These are phyloP conservation scores for Ascochyta clinopodiicola DNA, from an alignment of 2,329 filamentous ascomycete species.

Conservation along the genomic window DNA sequence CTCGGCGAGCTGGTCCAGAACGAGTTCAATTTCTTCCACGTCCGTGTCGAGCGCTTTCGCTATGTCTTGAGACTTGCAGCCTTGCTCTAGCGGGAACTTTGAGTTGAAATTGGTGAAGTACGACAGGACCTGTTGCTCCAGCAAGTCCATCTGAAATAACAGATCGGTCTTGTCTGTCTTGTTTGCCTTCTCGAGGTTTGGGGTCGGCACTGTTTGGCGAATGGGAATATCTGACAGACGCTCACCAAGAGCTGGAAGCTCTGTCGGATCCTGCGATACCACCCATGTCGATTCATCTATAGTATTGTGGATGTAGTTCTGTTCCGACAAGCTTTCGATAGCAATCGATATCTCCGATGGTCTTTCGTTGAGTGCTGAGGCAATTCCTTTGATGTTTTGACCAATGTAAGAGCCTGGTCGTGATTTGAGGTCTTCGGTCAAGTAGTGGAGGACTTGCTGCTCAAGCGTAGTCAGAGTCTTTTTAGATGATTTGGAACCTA, in stretches of 20 bases:
- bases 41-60: not conserved
- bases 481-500: not conserved
- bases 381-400: slow-evolving; percentile 13
- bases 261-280: slow-evolving; percentile 13
- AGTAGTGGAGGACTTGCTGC: slow-evolving; percentile 15
- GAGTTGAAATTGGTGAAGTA: not conserved
- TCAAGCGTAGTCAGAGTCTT: slow-evolving; percentile 9
- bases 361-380: slow-evolving; percentile 6
- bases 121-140: slow-evolving; percentile 9
- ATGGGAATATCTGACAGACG: not conserved
- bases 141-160: slow-evolving; percentile 7
- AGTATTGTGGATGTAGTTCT: slow-evolving; percentile 23
- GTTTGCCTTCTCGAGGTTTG: not conserved
- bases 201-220: not conserved
- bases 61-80: not conserved
- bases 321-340: slow-evolving; percentile 8
- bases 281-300: slow-evolving; percentile 27
- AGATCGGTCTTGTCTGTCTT: not conserved
- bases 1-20: slow-evolving; percentile 3
- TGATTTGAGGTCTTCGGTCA: slow-evolving; percentile 19
- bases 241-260: slow-evolving; percentile 11
- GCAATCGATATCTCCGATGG: not conserved
- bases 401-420: slow-evolving; percentile 30
- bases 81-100: not conserved
- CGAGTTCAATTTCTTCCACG: slow-evolving; percentile 6